Percentiles rank a stretch among this genome's conserved stretches.
phyloP scores from a whole-genome alignment of 2,329 filamentous ascomycete species.

The Penicillium sp. region DNA sequence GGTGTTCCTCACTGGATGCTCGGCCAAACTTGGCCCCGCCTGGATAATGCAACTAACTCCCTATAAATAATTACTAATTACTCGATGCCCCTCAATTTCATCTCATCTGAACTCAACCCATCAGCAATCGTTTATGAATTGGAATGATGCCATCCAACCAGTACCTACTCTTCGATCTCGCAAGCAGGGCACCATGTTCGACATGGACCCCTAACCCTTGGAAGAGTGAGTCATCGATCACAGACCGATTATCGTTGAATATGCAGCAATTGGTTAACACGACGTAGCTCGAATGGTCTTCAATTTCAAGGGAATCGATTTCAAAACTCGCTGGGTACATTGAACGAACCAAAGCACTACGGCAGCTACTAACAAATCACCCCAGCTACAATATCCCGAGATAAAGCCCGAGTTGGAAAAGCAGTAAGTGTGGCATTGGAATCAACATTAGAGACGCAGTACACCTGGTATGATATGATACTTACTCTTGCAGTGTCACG shows the following conservation, averaged over 20 bases:
- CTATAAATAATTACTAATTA: not conserved
- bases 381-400: slow-evolving; percentile 73
- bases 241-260: not conserved
- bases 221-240: slow-evolving; percentile 60
- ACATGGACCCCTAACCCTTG: slow-evolving; percentile 71
- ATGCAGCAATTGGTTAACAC: not conserved
- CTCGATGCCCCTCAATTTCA: not conserved
- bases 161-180: slow-evolving; percentile 3
- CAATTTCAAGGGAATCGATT: slow-evolving; percentile 70
- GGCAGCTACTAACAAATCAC: slow-evolving; percentile 45
- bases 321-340: slow-evolving; percentile 47
- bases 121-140: not conserved
- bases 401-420: slow-evolving; percentile 61
- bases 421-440: slow-evolving; percentile 50
- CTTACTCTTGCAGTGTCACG: slow-evolving; percentile 40
- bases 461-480: too few species aligned
- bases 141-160: not conserved
- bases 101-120: not conserved
- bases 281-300: slow-evolving; percentile 63
- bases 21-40: not conserved
- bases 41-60: too few species aligned
- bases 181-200: not conserved
- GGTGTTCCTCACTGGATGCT: not conserved
- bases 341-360: not conserved
- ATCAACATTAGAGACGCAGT: too few species aligned